Percentiles rank a stretch among this genome's conserved stretches.
These are phyloP conservation scores for Scutellaria barbata DNA, from an alignment of 257 asterid species.

Conservation along the genomic window DNA sequence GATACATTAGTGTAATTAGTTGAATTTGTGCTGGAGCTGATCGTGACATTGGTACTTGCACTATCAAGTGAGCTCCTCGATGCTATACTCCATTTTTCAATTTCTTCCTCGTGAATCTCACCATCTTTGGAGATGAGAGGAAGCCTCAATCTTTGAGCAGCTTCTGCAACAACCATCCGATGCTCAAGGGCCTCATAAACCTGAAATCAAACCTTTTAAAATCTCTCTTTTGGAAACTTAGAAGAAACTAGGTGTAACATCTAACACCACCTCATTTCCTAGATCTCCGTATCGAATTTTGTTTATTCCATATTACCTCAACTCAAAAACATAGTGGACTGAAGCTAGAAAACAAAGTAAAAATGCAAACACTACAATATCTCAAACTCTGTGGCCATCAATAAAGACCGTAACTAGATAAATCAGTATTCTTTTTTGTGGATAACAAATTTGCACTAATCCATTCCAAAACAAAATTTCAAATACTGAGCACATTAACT, in stretches of 20 bases:
- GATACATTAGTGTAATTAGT: slow-evolving; percentile 65
- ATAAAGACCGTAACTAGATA: not conserved
- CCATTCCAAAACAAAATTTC: slow-evolving; percentile 2
- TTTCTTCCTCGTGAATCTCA: slow-evolving; percentile 90
- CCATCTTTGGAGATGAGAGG: slow-evolving; percentile 94
- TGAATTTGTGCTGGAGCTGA: slow-evolving; percentile 78
- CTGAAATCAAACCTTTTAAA: slow-evolving; percentile 42
- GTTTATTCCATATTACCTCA: slow-evolving; percentile 15
- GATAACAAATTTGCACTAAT: slow-evolving; percentile 19
- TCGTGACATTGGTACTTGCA: slow-evolving; percentile 70
- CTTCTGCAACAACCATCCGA: slow-evolving; percentile 79
- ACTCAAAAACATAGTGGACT: slow-evolving; percentile 11
- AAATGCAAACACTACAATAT: slow-evolving; percentile 26
- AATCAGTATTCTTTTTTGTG: not conserved
- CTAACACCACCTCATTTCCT: slow-evolving; percentile 31
- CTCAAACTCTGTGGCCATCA: slow-evolving; percentile 12
- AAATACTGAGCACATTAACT: slow-evolving; percentile 2
- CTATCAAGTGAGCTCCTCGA: slow-evolving; percentile 95
- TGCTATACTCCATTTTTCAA: slow-evolving; percentile 78
- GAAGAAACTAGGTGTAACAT: slow-evolving; percentile 21
- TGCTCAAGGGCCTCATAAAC: slow-evolving; percentile 80
- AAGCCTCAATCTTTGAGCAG: slow-evolving; percentile 96
- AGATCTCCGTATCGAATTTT: slow-evolving; percentile 12
- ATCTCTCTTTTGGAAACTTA: not conserved
- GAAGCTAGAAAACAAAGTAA: not conserved